Conservation (phyloP, 441 rosid genomes). For the Raphanus hybrid region DNA sequence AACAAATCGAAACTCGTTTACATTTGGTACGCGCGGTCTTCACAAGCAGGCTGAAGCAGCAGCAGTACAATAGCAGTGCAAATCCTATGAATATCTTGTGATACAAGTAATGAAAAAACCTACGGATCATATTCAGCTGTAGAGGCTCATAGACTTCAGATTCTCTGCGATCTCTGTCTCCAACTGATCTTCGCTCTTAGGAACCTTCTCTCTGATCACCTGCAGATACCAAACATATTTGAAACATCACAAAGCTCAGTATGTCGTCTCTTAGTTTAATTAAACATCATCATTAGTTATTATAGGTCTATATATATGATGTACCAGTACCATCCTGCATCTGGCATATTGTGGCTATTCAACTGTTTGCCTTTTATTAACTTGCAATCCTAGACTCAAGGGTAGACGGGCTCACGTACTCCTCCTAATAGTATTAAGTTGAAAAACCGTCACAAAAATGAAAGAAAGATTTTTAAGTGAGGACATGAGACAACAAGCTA, state of each 20-base stretch:
- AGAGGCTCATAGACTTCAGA: constrained; percentile 35
- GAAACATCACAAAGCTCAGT: not conserved
- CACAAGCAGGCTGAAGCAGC: not conserved
- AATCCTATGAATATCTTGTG: constrained; percentile 2
- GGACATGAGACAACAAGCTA: constrained; percentile 18
- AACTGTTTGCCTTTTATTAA: constrained; percentile 52
- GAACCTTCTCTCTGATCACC: constrained; percentile 54
- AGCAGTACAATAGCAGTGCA: not conserved
- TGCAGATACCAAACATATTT: no score
- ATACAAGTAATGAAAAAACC: constrained; percentile 1
- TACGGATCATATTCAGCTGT: not conserved
- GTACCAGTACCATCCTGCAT: not conserved
- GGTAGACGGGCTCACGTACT: constrained; percentile 65
- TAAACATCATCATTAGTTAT: no score
- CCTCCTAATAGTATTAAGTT: constrained; percentile 63
- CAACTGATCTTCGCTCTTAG: constrained; percentile 84
- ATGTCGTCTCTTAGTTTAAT: not conserved
- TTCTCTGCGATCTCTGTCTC: constrained; percentile 91
- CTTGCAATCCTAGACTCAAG: constrained; percentile 68
- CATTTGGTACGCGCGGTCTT: not conserved
- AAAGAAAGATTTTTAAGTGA: not conserved
- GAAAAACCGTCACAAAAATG: constrained; percentile 30
- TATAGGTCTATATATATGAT: no score
- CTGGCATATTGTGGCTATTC: constrained; percentile 44
- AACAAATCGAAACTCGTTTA: not conserved